Evolutionary conservation across 768 basidiomycete species (phyloP), one percentile per base, ranked within the genome.

Genomic region (Hemileccinum rubropunctum): DNA sequence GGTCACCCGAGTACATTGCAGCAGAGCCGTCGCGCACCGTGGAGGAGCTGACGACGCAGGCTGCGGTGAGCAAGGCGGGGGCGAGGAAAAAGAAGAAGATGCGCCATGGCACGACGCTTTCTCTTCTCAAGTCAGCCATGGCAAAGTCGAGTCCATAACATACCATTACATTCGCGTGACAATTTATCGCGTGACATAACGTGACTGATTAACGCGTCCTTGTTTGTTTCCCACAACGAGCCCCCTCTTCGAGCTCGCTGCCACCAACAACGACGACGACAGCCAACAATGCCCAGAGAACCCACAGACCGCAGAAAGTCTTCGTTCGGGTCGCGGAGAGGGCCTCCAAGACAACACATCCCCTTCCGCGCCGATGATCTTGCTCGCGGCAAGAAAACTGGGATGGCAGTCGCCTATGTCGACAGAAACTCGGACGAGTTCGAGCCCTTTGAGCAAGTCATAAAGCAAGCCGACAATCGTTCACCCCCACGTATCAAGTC

Each of bases 281-380:
- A 5, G 18, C 34, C 30, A 42, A 35, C 46, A 20, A 70, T 68
- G 69, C 63, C 69, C 20, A 58, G 58, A 44, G 60, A 60, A 45
- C 42, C 53, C 11, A 38, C 58, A 21, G 55, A 56, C 13, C 65
- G 63, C 37, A 62, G 67, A 59, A 68, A 70, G 56, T 70, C 67
- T 34, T 74, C 73, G 38, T 43, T 78, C 15, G 76, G 73, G 11
- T 63, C 69, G 14, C 76, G 85, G 35, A 77, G 84, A 20, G 81
- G 80, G 1, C 76, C 76, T 1, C 82, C 80, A 58, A 82, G 83
- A 58, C 75, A 79, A 5, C 86, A 91, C 57, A 77, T 88, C 13
- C 89, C 89, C 1, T 91, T 86, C 60, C 80, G 85, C 42, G 88
- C 86, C 3, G 86, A 89, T 56, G 85, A 90, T 58, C 79, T 82